Evolutionary conservation across 1,139 yeast genomes (phyloP), one percentile per base, ranked within the genome.

Genomic region (Lodderomyces orthopsilosis): DNA sequence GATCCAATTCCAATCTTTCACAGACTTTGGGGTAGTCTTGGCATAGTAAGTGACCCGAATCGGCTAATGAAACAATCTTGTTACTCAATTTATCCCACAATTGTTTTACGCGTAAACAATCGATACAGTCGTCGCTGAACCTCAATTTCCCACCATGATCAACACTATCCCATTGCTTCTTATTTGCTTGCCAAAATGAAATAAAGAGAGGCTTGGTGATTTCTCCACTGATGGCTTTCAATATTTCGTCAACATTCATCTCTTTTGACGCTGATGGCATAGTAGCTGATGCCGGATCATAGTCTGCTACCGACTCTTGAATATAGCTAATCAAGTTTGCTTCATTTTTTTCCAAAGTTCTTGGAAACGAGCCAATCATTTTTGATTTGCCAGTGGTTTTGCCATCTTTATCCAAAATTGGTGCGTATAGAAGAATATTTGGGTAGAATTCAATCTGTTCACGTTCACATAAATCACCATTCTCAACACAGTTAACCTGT

Each of bases 401-500:
- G 1, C 69, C 69, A 7, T 54, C 55, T 66, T 48, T 44, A 37
- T 64, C 62, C 32, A 50, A 52, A 15, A 65, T 65, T 0, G 89
- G 85, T 1, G 80, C 77, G 58, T 85, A 85, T 8, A 85, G 63
- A 46, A 84, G 65, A 32, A 85, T 62, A 37, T 68, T 66, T 9
- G 95, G 95, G 53, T 74, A 85, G 26, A 66, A 69, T 15, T 49
- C 57, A 36, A 86, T 74, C 9, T 70, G 69, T 60, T 86, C 89
- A 21, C 80, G 64, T 13, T 66, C 72, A 61, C 94, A 85, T 41
- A 85, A 66, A 58, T 85, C 93, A 9, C 90, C 91, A 58, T 79
- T 77, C 40, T 75, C 83, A 17, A 83, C 70, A 65, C 94, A 86
- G 57, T 85, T 77, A 18, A 85, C 91, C 56, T 85, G 93, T 45